Base-by-base conservation (phyloP, 2,329 filamentous ascomycete species). In the Canariomyces notabilis region DNA sequence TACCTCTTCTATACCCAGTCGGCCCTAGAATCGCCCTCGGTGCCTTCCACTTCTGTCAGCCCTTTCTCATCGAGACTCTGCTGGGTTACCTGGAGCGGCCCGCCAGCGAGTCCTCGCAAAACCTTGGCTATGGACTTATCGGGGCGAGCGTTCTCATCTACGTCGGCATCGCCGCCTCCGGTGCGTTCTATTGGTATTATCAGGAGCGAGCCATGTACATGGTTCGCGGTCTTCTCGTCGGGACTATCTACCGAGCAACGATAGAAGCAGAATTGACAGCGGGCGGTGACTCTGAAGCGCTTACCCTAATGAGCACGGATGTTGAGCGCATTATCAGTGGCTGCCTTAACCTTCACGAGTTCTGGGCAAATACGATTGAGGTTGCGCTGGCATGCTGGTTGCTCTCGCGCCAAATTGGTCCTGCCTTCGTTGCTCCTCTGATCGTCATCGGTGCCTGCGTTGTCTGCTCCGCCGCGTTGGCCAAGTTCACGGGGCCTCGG, bases 31-130 rank as follows among this genome's bases (percentile, higher is more conserved):
- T 69, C 6, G 63, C 64, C 2, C 54, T 69, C 4, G 60, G 68
- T 4, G 69, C 61, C 11, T 69, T 72, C 49, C 66, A 57, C 15
- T 69, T 70, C 33, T 69, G 67, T 31, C 68, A 70, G 37, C 69
- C 71, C 0, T 67, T 73, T 19, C 64, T 74, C 29, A 68, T 73
- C 43, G 58, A 68, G 12, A 56, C 60, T 0, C 59, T 68, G 0
- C 55, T 74, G 1, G 46, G 54, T 2, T 67, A 67, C 33, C 53
- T 69, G 4, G 50, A 61, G 12, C 21, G 57, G 22, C 49, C 61
- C 19, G 40, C 57, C 22, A 50, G 57, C 4, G 36, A 58, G 14
- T 43, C 57, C 5, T 31, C 54, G 1, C 33, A 50, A 51, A 51
- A 58, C 44, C 35, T 56, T 44, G 60, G 63, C 1, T 67, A 65